Evolutionary conservation across 345 rosid species (phyloP).

Genomic region (Trapa bicornis): DNA sequence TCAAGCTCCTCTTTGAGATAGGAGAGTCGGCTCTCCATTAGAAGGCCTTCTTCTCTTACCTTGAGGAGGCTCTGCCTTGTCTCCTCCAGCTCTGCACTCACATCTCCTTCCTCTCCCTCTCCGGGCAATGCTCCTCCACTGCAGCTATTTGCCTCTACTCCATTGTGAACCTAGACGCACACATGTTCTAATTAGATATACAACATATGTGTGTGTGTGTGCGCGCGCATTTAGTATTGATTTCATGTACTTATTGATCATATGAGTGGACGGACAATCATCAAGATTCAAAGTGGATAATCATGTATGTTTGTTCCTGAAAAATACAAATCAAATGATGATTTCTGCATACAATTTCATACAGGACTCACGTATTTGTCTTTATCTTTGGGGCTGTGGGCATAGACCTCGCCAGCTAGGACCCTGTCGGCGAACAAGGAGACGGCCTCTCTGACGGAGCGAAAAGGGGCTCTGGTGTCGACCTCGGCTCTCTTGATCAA

Average conservation of each 20-base stretch:
- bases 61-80: slow-evolving; percentile 52
- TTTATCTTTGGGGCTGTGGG: no score
- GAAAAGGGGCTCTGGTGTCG: slow-evolving; percentile 13
- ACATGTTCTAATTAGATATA: no score
- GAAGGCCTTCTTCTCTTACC: slow-evolving; percentile 52
- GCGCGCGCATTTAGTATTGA: no score
- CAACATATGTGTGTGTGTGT: no score
- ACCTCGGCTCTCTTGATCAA: slow-evolving; percentile 11
- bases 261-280: no score
- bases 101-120: slow-evolving; percentile 8
- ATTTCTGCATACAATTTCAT: no score
- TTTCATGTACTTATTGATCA: no score
- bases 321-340: no score
- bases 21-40: slow-evolving; percentile 46
- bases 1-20: slow-evolving; percentile 68
- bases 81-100: slow-evolving; percentile 56
- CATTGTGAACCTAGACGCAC: background rate
- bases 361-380: no score
- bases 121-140: no score
- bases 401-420: slow-evolving; percentile 10
- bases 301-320: no score
- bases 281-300: no score
- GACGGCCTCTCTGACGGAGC: slow-evolving; percentile 17
- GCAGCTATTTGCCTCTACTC: background rate
- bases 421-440: slow-evolving; percentile 13